phyloP scores from a whole-genome alignment of 805 yeast genomes.

The Ogataea ramenticola region DNA sequence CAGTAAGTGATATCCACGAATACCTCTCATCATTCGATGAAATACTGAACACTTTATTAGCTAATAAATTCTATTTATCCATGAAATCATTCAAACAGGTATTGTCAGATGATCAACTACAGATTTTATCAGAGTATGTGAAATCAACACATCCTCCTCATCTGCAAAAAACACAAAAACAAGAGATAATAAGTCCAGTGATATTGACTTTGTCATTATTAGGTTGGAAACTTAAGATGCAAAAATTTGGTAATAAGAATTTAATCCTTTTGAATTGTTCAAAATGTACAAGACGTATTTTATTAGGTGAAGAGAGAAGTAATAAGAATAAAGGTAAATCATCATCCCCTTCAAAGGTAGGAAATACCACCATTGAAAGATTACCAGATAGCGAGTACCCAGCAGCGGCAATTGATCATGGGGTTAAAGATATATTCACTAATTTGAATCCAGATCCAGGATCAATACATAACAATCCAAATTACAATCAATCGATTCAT shows the following conservation, averaged over 20 bases:
- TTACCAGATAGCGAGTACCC: slow-evolving; percentile 22
- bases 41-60: slow-evolving; percentile 11
- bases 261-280: slow-evolving; percentile 24
- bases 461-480: slow-evolving; percentile 6
- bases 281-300: slow-evolving; percentile 29
- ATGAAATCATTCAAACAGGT: slow-evolving; percentile 10
- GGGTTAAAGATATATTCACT: background rate
- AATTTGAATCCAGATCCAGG: background rate
- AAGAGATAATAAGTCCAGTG: no score
- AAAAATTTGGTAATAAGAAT: slow-evolving; percentile 17
- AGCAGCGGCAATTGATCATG: slow-evolving; percentile 11
- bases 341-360: no score
- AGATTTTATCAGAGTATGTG: slow-evolving; percentile 7
- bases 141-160: no score
- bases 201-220: slow-evolving; percentile 11
- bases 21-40: slow-evolving; percentile 12
- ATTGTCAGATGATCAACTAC: slow-evolving; percentile 2
- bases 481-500: slow-evolving; percentile 3
- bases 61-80: slow-evolving; percentile 6
- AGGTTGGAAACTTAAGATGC: slow-evolving; percentile 30
- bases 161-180: no score
- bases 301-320: slow-evolving; percentile 14
- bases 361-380: slow-evolving; percentile 5
- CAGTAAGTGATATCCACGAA: slow-evolving; percentile 22
- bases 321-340: background rate